These are phyloP conservation scores for Coemansia umbellata DNA, from an alignment of 192 early-diverging fungal genomes.

Conservation along the genomic window DNA sequence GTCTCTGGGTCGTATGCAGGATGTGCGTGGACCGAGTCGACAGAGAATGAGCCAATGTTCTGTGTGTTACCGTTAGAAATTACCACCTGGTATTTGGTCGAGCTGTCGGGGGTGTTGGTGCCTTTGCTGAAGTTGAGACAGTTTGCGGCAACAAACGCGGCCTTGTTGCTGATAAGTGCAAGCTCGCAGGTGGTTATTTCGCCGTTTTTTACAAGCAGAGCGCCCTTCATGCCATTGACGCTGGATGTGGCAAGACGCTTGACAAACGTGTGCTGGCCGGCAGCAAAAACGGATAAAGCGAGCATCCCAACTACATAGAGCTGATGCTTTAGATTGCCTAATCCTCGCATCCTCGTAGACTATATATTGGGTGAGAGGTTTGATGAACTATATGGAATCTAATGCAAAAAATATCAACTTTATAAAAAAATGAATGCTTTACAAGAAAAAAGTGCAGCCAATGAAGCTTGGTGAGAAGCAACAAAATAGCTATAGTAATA, in stretches of 20 bases:
- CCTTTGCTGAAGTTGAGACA: slow-evolving; percentile 21
- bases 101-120: slow-evolving; percentile 4
- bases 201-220: slow-evolving; percentile 25
- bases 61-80: slow-evolving; percentile 15
- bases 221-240: slow-evolving; percentile 17
- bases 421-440: neutral
- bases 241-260: slow-evolving; percentile 25
- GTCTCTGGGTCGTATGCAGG: slow-evolving; percentile 24
- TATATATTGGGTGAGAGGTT: neutral
- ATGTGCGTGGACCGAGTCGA: slow-evolving; percentile 15
- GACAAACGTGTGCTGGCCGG: slow-evolving; percentile 28
- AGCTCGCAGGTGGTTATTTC: slow-evolving; percentile 34
- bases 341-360: neutral
- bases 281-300: slow-evolving; percentile 12
- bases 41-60: slow-evolving; percentile 12
- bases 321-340: neutral
- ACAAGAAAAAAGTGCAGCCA: too few species aligned
- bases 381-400: too few species aligned
- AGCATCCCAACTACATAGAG: neutral
- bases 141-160: slow-evolving; percentile 35
- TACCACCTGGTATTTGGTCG: slow-evolving; percentile 27
- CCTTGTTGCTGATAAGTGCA: slow-evolving; percentile 36
- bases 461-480: neutral
- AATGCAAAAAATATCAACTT: too few species aligned
- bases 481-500: neutral